These are phyloP conservation scores for Tetrahymena borealis DNA, from an alignment of 73 alveolate genomes.

Conservation along the genomic window DNA sequence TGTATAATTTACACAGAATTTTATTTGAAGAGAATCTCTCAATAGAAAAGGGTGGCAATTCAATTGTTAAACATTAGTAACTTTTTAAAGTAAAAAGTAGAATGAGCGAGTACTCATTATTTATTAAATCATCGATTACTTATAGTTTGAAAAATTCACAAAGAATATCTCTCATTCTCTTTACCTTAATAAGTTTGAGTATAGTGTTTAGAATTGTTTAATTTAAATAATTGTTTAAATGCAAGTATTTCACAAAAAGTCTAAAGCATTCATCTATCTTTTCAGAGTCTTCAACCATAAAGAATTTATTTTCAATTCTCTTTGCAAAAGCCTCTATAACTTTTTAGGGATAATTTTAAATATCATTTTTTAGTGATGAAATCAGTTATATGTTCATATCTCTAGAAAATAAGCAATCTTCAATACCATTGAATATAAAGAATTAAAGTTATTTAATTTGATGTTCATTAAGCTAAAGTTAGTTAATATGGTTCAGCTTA, in stretches of 20 bases:
- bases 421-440: neutral
- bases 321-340: neutral
- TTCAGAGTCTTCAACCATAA: neutral
- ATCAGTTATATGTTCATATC: neutral
- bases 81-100: neutral
- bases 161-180: neutral
- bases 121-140: neutral
- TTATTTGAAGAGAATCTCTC: neutral
- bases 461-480: neutral
- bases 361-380: neutral
- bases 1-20: neutral
- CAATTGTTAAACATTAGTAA: neutral
- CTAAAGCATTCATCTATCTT: neutral
- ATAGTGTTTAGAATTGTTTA: neutral
- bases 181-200: neutral
- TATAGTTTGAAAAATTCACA: neutral
- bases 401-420: neutral
- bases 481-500: neutral
- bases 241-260: neutral
- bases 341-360: neutral
- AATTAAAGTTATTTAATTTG: neutral
- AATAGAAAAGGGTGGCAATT: neutral
- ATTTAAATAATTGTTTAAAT: neutral
- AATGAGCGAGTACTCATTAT: neutral
- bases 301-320: neutral